Evolutionary conservation across 352 stramenopile genomes (phyloP).

Genomic region (Thalassiosira hispida): DNA sequence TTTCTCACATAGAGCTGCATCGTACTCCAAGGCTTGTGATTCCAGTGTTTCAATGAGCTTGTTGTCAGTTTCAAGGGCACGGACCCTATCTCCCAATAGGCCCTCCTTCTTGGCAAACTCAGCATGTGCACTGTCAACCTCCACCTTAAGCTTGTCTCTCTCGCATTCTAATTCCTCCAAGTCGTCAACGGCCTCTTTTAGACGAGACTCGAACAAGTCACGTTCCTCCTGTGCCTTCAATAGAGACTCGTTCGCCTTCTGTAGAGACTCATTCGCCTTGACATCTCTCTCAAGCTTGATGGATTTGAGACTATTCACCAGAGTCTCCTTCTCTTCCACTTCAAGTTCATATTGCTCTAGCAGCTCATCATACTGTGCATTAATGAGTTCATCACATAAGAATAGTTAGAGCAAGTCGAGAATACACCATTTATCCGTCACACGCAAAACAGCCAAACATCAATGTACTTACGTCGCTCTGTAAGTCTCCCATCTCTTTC

Average conservation of each 20-base stretch:
- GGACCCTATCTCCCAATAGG: constrained; percentile 23
- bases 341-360: too few species aligned
- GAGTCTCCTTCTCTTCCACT: constrained; percentile 30
- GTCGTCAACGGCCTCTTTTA: constrained; percentile 69
- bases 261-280: constrained; percentile 1
- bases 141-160: constrained; percentile 29
- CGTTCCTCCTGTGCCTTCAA: constrained; percentile 32
- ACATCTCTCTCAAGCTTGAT: neutral
- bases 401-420: too few species aligned
- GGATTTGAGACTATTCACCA: constrained; percentile 2
- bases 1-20: constrained; percentile 39
- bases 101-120: constrained; percentile 37
- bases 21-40: constrained; percentile 33
- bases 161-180: constrained; percentile 61
- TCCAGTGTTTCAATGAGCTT: constrained; percentile 37
- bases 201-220: constrained; percentile 52
- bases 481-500: constrained; percentile 20
- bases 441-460: too few species aligned
- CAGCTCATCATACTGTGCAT: too few species aligned
- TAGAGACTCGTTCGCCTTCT: constrained; percentile 4
- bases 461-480: too few species aligned
- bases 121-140: constrained; percentile 12
- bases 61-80: constrained; percentile 50
- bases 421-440: too few species aligned
- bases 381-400: too few species aligned